These are phyloP conservation scores for Heliocybe sulcata DNA, from an alignment of 1,284 basidiomycete genomes.

Conservation along the genomic window DNA sequence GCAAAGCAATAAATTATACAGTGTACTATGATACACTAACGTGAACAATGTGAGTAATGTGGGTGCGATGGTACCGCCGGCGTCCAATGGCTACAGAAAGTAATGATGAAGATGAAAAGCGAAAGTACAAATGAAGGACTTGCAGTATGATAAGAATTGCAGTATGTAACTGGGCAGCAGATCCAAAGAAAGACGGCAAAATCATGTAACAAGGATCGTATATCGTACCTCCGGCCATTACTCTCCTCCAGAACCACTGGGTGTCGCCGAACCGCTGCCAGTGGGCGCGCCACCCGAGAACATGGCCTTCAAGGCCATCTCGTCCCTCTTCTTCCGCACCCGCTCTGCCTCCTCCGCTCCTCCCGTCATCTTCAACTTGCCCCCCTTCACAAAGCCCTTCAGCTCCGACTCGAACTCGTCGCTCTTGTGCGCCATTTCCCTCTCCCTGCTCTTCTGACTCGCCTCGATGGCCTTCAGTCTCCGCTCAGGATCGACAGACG, in stretches of 20 bases:
- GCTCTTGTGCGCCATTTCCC: conserved; percentile 58
- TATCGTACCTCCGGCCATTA: neutral
- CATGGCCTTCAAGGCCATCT: conserved; percentile 83
- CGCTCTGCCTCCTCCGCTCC: conserved; percentile 89
- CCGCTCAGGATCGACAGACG: conserved; percentile 74
- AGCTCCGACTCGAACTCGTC: conserved; percentile 84
- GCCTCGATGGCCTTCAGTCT: conserved; percentile 88
- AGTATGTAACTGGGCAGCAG: neutral
- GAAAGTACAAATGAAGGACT: neutral
- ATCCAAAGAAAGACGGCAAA: neutral
- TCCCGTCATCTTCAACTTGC: conserved; percentile 90
- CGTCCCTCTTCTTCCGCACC: conserved; percentile 76
- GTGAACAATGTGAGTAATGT: neutral
- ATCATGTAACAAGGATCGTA: neutral
- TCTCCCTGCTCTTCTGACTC: conserved; percentile 72
- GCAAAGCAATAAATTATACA: neutral
- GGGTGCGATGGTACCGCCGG: neutral
- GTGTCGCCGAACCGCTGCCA: neutral
- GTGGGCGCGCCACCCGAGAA: conserved; percentile 34
- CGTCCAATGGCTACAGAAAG: neutral
- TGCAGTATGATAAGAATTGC: neutral
- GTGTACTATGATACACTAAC: neutral
- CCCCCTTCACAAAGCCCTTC: conserved; percentile 73
- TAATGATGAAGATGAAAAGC: neutral
- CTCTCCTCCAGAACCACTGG: neutral